phyloP scores from a whole-genome alignment of 306 rosid genomes.

The Cajanus cajan region DNA sequence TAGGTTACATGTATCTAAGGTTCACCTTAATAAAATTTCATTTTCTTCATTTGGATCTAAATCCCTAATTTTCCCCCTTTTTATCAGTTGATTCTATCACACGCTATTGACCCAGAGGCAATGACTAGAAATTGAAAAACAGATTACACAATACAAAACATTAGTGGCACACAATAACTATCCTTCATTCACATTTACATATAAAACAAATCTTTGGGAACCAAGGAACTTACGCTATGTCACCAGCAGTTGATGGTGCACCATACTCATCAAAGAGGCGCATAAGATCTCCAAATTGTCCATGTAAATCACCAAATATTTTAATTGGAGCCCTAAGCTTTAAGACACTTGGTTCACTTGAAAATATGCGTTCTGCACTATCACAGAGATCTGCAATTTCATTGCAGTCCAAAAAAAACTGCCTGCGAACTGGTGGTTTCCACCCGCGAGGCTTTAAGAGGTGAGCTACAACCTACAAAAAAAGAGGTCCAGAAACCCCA shows the following conservation, averaged over 20 bases:
- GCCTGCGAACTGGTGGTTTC: constrained; percentile 99
- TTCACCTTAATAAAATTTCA: no score
- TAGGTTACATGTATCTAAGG: no score
- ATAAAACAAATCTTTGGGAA: constrained; percentile 14
- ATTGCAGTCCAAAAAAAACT: constrained; percentile 96
- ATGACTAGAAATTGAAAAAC: background rate
- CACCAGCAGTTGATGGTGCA: constrained; percentile 98
- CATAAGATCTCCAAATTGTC: constrained; percentile 99
- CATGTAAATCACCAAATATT: constrained; percentile 98
- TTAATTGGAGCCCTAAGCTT: constrained; percentile 94
- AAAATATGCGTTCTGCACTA: constrained; percentile 94
- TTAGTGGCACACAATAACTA: background rate
- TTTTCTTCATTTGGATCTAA: no score
- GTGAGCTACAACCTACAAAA: constrained; percentile 77
- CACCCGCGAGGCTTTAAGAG: constrained; percentile 99
- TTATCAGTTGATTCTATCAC: background rate
- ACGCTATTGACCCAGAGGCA: background rate
- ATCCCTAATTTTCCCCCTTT: no score
- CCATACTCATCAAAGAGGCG: constrained; percentile 99
- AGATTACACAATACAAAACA: background rate
- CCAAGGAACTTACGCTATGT: constrained; percentile 83
- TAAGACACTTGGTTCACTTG: constrained; percentile 91
- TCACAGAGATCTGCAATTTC: constrained; percentile 99
- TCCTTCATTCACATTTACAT: background rate
- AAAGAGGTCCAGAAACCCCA: constrained; percentile 25